Evolutionary conservation across 2,329 filamentous ascomycete genomes (phyloP), one percentile per base, ranked within the genome.

Genomic region (Ciborinia camelliae): DNA sequence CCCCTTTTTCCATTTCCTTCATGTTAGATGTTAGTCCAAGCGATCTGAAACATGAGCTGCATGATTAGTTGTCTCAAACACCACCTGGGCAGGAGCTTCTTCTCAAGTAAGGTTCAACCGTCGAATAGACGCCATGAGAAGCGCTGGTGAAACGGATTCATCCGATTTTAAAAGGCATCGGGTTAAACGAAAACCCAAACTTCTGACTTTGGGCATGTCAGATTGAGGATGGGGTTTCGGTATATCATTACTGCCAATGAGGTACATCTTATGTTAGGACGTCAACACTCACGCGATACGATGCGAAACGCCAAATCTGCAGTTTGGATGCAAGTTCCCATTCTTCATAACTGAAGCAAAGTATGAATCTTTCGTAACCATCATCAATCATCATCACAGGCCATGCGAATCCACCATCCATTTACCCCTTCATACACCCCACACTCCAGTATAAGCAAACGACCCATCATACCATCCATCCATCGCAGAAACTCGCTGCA

Each of bases 41-140:
- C 32, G 4, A 60, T 20, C 10, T 61, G 58, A 61, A 61, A 61
- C 58, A 51, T n/a, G n/a, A 51, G 23, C 32, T 30, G 43, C 30
- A 39, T 39, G 23, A 26, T 51, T 30, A 15, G 23, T n/a, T 30
- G 58, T 61, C 58, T 61, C 45, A 51, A 51, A 39, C 15, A 26
- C 14, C 14, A n/a, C n/a, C n/a, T n/a, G n/a, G n/a, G n/a, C n/a
- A 35, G 54, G 54, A 57, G 43, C 26, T 23, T 18, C 6, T 45
- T 32, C 7, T 37, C 6, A 39, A 26, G 52, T 35, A 39, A 54
- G 32, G 35, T 39, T 20, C 15, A 55, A 41, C 23, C 35, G 53
- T 32, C 55, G 28, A 37, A 47, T 47, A 45, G 37, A 39, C 30
- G 14, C 30, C 15, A 30, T 30, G 0, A 52, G 20, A 52, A 35